Evolutionary conservation across 306 rosid species (phyloP).

Genomic region (Erythrophleum fordii): DNA sequence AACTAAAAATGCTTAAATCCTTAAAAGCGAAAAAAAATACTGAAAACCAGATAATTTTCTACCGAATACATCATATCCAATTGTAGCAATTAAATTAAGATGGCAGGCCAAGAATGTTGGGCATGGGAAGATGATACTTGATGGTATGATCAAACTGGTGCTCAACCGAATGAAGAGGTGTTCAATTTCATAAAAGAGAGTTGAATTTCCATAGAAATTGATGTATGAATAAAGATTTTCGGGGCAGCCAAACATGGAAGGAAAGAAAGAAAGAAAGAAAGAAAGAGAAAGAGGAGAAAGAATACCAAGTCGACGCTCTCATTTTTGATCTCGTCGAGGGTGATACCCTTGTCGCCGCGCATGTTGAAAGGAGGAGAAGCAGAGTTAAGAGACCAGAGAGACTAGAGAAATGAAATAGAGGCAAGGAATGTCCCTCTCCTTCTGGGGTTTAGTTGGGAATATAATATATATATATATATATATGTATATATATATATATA

Average conservation of each 20-base stretch:
- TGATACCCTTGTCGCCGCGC: conserved; percentile 60
- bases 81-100: too few relatives aligned
- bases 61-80: too few relatives aligned
- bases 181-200: too few relatives aligned
- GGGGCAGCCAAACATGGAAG: neutral
- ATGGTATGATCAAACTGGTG: too few relatives aligned
- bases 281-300: neutral
- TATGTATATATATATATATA: too few relatives aligned
- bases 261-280: too few relatives aligned
- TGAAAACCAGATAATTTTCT: too few relatives aligned
- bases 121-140: too few relatives aligned
- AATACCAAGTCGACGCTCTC: conserved; percentile 87
- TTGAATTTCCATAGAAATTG: neutral
- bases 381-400: neutral
- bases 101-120: too few relatives aligned
- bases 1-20: too few relatives aligned
- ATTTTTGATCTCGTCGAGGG: conserved; percentile 82
- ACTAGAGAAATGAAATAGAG: neutral
- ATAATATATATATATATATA: neutral
- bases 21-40: too few relatives aligned
- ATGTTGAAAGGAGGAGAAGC: conserved; percentile 38
- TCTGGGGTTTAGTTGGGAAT: neutral
- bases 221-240: neutral
- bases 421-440: neutral
- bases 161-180: too few relatives aligned